phyloP scores from a whole-genome alignment of 1,139 yeast genomes.

The Debaryomyces psychrophilus region DNA sequence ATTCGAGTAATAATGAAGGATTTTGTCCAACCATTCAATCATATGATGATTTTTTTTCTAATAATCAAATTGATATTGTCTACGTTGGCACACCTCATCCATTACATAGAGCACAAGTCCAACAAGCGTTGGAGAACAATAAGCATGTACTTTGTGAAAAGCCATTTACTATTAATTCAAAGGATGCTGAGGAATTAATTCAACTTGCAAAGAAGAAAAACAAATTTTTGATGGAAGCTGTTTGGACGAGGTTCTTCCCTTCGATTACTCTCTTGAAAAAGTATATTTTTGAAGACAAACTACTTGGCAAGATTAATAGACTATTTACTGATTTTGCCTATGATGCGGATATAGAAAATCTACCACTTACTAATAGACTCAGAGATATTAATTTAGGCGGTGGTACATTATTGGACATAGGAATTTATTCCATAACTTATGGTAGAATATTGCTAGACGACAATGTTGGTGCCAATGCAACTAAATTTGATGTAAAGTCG shows the following conservation, averaged over 20 bases:
- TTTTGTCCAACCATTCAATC: constrained; percentile 25
- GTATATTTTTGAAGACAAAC: constrained; percentile 45
- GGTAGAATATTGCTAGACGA: constrained; percentile 43
- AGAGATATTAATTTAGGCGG: constrained; percentile 56
- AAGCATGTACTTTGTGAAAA: constrained; percentile 62
- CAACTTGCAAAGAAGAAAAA: constrained; percentile 48
- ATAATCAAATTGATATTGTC: constrained; percentile 52
- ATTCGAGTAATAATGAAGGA: constrained; percentile 23
- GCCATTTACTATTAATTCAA: constrained; percentile 57
- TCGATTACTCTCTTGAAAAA: constrained; percentile 40
- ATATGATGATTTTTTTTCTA: constrained; percentile 42
- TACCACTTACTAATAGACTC: constrained; percentile 34
- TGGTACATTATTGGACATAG: constrained; percentile 63
- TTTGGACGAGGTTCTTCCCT: constrained; percentile 70
- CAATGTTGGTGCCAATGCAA: constrained; percentile 29
- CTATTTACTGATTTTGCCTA: constrained; percentile 44
- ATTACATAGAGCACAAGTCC: constrained; percentile 53
- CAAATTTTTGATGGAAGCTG: constrained; percentile 62
- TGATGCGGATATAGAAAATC: constrained; percentile 30
- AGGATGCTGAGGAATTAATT: constrained; percentile 48
- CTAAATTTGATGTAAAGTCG: constrained; percentile 33
- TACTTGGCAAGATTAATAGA: constrained; percentile 51
- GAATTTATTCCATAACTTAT: constrained; percentile 59
- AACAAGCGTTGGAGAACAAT: constrained; percentile 53
- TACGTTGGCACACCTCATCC: constrained; percentile 65